Percentiles rank a stretch among this genome's conserved stretches.
Evolutionary conservation across 257 asterid species (phyloP).

Genomic region (Linderniella brevidens): DNA sequence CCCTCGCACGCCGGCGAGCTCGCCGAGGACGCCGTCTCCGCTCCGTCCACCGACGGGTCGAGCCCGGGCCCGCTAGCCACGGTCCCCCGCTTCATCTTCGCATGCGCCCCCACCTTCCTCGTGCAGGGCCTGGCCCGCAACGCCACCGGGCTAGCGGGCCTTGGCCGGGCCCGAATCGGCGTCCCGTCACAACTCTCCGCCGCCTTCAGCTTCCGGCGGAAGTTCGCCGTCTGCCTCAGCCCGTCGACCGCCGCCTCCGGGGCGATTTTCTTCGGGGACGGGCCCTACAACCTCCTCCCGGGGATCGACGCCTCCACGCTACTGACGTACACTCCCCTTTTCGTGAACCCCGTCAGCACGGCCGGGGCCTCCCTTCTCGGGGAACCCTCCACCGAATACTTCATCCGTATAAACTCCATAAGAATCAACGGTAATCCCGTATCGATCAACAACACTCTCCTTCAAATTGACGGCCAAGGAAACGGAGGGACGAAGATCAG

Average conservation of each 20-base stretch:
- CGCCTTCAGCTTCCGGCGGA: constrained; percentile 37
- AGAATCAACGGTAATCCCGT: constrained; percentile 17
- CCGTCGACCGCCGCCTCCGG: constrained; percentile 22
- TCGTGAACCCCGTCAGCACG: constrained; percentile 46
- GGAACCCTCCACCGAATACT: constrained; percentile 47
- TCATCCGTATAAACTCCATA: constrained; percentile 32
- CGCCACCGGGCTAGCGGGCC: constrained; percentile 36
- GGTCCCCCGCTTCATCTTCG: constrained; percentile 23
- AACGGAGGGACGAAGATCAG: constrained; percentile 57
- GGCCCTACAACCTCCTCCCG: constrained; percentile 39
- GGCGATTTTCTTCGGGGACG: constrained; percentile 36
- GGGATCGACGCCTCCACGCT: constrained; percentile 11
- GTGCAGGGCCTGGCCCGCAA: constrained; percentile 29
- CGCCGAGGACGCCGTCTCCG: constrained; percentile 37
- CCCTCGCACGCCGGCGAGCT: constrained; percentile 34
- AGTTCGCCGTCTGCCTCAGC: constrained; percentile 35
- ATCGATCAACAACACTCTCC: constrained; percentile 19
- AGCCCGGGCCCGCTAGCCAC: constrained; percentile 23
- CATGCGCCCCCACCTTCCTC: constrained; percentile 25
- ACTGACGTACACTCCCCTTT: constrained; percentile 33
- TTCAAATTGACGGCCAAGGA: constrained; percentile 29
- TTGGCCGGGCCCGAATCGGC: constrained; percentile 30
- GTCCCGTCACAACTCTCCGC: constrained; percentile 32
- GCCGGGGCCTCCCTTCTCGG: constrained; percentile 19
- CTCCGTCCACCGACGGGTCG: constrained; percentile 26